Base-by-base conservation (phyloP, 768 basidiomycete species). In the Suillus fuscotomentosus region DNA sequence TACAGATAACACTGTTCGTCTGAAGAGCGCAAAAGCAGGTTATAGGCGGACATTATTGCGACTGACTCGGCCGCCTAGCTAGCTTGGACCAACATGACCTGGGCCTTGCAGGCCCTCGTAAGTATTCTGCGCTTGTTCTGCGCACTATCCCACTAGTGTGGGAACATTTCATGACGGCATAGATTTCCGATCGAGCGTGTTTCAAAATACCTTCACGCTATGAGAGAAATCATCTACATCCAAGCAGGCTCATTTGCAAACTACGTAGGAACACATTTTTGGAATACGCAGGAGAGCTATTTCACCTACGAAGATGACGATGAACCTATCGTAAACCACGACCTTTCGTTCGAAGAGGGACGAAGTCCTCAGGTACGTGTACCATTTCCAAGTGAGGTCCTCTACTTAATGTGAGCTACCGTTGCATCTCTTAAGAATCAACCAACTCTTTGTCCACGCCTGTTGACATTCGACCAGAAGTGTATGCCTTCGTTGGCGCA, bases 251-350 rank as follows among this genome's bases (percentile, higher is more conserved):
- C 79, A 41, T 70, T 84, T 51, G 82, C 91, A 22, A 92, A 93
- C 70, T 86, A 87, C 70, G 75, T 83, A 22, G 90, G 90, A 54
- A 85, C 90, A 0, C 91, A 93, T 70, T 92, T 91, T 69, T 94
- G 90, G 90, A 92, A 92, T 70, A 83, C 89, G 1, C 91, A 92
- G 73, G 88, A 91, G 73, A 82, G 75, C 66, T 92, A 92, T 72
- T 83, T 88, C 67, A 78, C 80, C 0, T 83, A 83, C 65, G 78
- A 79, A 24, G 82, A 81, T 55, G 75, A 73, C 45, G 78, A 81
- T 61, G 81, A 82, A 27, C 69, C 82, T 5, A 63, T 80, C 39
- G 76, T 85, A 43, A 80, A 84, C 63, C 79, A 84, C 69, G 81
- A 82, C 65, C 76, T 89, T 56, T 92, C 91, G 13, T 92, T 92